Conservation (phyloP, 495 filamentous ascomycete genomes). For the Evernia prunastri region DNA sequence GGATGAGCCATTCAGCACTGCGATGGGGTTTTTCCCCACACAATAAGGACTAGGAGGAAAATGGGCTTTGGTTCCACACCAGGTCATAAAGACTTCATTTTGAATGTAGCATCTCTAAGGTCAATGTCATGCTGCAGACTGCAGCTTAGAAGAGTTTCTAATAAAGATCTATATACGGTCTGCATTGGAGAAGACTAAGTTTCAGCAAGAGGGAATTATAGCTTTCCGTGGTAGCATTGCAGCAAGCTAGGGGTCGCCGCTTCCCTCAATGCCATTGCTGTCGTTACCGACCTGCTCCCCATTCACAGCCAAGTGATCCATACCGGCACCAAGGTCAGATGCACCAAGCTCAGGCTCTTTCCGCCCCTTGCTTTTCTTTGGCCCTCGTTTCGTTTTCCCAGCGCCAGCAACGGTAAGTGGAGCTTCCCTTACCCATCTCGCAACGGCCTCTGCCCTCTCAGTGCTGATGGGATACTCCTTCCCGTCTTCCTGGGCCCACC, state of each 20-base stretch:
- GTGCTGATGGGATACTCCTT: constrained; percentile 63
- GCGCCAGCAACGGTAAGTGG: constrained; percentile 29
- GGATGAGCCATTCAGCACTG: background rate
- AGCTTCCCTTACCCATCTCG: constrained; percentile 64
- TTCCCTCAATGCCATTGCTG: background rate
- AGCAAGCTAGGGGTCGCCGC: background rate
- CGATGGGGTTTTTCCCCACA: background rate
- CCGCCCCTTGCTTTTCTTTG: constrained; percentile 13
- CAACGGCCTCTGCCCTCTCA: constrained; percentile 59
- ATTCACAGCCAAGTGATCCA: constrained; percentile 4
- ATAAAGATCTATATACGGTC: background rate
- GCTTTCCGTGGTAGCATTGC: background rate
- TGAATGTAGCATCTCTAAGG: background rate
- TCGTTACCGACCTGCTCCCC: background rate
- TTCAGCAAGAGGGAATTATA: background rate
- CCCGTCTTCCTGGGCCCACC: constrained; percentile 59
- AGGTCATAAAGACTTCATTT: background rate
- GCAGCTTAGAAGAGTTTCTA: background rate
- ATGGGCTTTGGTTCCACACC: background rate
- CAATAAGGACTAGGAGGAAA: background rate
- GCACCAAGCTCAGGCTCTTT: background rate
- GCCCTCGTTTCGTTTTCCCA: constrained; percentile 17
- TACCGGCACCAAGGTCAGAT: background rate
- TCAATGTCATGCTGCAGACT: background rate
- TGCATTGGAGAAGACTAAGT: background rate